Conservation (phyloP, 768 basidiomycete species). For the Serendipita vermifera region DNA sequence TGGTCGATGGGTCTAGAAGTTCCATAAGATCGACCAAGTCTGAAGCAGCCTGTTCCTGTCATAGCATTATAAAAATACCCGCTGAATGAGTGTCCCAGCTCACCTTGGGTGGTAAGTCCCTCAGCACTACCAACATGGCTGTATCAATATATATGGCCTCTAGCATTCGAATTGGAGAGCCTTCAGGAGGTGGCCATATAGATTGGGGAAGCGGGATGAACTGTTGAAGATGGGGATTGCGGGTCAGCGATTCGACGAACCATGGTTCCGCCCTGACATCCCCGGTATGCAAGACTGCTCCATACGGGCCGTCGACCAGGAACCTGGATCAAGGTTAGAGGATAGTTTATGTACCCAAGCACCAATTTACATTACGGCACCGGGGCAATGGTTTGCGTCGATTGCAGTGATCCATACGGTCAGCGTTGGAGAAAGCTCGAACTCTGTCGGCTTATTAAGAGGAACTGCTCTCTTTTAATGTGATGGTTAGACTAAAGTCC, state of each 20-base stretch:
- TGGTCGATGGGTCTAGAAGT: conserved; percentile 46
- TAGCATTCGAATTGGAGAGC: conserved; percentile 26
- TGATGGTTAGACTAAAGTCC: background rate
- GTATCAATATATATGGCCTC: conserved; percentile 81
- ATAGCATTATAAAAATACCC: background rate
- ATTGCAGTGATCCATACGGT: conserved; percentile 62
- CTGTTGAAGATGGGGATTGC: conserved; percentile 58
- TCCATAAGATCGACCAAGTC: conserved; percentile 60
- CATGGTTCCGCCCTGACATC: conserved; percentile 82
- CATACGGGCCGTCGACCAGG: conserved; percentile 55
- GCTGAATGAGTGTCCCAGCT: background rate
- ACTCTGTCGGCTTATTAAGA: conserved; percentile 47
- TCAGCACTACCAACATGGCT: conserved; percentile 41
- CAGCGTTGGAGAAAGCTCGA: conserved; percentile 44
- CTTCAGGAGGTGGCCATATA: conserved; percentile 6
- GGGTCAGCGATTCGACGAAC: conserved; percentile 53
- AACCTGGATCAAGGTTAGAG: conserved; percentile 42
- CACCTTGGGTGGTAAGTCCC: conserved; percentile 51
- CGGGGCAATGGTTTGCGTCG: conserved; percentile 92
- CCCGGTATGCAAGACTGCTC: conserved; percentile 80
- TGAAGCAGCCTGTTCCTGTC: conserved; percentile 48
- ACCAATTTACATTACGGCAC: conserved; percentile 67
- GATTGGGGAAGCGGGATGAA: conserved; percentile 38
- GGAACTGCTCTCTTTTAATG: conserved; percentile 29
- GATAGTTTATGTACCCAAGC: background rate